Evolutionary conservation across 31 red algal species (phyloP), one percentile per base, ranked within the genome.

Genomic region (Porphyra umbilicalis): DNA sequence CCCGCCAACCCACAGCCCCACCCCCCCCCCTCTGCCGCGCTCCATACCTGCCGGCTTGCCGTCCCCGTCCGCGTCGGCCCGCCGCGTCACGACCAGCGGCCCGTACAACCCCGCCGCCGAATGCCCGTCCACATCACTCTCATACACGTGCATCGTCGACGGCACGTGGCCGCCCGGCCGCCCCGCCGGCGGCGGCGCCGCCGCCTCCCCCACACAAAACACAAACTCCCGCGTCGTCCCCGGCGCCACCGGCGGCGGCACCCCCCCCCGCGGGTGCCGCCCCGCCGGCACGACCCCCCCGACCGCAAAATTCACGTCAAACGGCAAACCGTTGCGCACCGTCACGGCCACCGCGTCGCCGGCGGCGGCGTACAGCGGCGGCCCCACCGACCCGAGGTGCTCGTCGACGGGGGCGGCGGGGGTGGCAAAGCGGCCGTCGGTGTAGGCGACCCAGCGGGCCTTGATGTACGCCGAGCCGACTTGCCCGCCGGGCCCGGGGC

Each of bases 1-100:
- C 42, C 76, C 36, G 35, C 36, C 84, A 39, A 86, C 84, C 84
- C 84, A 86, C 77, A 86, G 77, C 36, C 80, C 79, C 7, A 81
- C 68, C 36, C 81, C 78, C 79, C 81, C 68, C 67, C 82, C 79
- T 31, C 79, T 40, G 9, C 10, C 25, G 15, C 44, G 25, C 15
- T 20, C 37, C 39, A 77, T 68, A 20, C n/a, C 39, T 33, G 31
- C 35, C 7, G 76, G 84, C 76, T 75, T 33, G 39, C 78, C 84
- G 77, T 40, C 36, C 11, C 15, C 16, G 15, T 39, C 74, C 0
- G 80, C 40, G 36, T 29, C 71, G 16, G 31, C 79, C 34, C 42
- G 79, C 4, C 80, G 80, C n/a, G 81, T 82, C 42, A 88, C 80
- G 14, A 88, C 79, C 32, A 80, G 38, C 20, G 86, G 40, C 15